Conservation (phyloP, 768 basidiomycete genomes). For the Hysterangium stoloniferum region DNA sequence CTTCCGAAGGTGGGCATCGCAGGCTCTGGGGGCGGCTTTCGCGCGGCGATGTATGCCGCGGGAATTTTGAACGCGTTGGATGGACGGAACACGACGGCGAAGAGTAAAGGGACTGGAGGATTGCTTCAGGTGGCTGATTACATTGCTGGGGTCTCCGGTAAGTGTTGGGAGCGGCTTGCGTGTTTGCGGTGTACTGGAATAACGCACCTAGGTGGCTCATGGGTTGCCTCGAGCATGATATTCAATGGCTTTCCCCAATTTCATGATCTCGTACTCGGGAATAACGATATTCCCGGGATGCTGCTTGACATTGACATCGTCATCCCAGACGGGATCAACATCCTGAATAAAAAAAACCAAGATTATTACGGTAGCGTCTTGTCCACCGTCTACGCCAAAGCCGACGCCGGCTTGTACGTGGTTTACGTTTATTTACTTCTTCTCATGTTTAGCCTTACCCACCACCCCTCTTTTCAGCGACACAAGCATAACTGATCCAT, state of each 20-base stretch:
- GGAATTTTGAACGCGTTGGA: conserved; percentile 53
- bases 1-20: conserved; percentile 56
- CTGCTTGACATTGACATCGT: conserved; percentile 48
- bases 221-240: conserved; percentile 55
- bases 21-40: conserved; percentile 61
- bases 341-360: conserved; percentile 40
- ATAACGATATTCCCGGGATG: conserved; percentile 40
- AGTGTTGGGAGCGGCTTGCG: conserved; percentile 9
- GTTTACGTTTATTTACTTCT: conserved; percentile 11
- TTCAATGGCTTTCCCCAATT: conserved; percentile 56
- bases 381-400: conserved; percentile 49
- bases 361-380: conserved; percentile 47
- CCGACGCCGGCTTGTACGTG: conserved; percentile 43
- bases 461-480: conserved; percentile 31
- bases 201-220: conserved; percentile 46
- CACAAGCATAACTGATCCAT: conserved; percentile 58
- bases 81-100: conserved; percentile 50
- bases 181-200: background rate
- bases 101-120: conserved; percentile 54
- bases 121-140: conserved; percentile 67
- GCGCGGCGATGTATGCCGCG: conserved; percentile 61
- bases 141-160: conserved; percentile 58
- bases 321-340: conserved; percentile 43
- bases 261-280: conserved; percentile 51
- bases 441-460: background rate